These are phyloP conservation scores for Stipa capillata DNA, from an alignment of 176 grass and related monocot species.

Conservation along the genomic window DNA sequence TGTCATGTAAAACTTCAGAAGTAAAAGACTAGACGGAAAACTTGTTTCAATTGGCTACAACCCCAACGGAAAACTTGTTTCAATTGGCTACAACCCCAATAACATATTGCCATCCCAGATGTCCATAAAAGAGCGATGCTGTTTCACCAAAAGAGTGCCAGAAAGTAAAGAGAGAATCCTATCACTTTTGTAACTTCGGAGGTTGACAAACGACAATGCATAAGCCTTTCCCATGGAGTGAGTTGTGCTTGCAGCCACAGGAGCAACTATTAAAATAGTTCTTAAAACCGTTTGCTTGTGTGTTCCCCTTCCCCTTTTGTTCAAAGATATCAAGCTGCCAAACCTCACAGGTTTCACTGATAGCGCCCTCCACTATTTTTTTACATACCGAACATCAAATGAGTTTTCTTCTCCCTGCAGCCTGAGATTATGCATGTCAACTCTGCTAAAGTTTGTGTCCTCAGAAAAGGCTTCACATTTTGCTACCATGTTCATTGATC, in stretches of 20 bases:
- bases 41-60: too few species aligned
- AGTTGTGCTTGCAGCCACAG: neutral
- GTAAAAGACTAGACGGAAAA: too few species aligned
- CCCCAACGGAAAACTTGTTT: too few species aligned
- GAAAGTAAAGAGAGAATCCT: neutral
- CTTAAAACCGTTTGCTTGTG: slow-evolving; percentile 24
- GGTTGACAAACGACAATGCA: slow-evolving; percentile 24
- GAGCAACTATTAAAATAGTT: neutral
- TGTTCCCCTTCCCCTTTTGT: neutral
- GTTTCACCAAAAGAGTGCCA: too few species aligned
- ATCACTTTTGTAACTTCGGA: slow-evolving; percentile 23
- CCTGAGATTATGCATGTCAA: slow-evolving; percentile 24
- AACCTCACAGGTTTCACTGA: slow-evolving; percentile 44
- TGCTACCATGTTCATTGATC: neutral
- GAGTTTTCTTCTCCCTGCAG: neutral
- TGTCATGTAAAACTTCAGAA: too few species aligned
- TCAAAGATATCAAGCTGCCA: slow-evolving; percentile 67
- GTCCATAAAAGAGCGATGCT: too few species aligned
- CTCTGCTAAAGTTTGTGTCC: slow-evolving; percentile 14
- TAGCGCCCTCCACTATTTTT: slow-evolving; percentile 44
- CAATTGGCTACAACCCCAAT: slow-evolving; percentile 9
- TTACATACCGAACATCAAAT: slow-evolving; percentile 19
- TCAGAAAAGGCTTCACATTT: slow-evolving; percentile 26
- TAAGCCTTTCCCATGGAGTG: neutral
- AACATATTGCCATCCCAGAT: neutral